Conservation (phyloP, 176 grass and related monocot species). For the Typha latifolia region DNA sequence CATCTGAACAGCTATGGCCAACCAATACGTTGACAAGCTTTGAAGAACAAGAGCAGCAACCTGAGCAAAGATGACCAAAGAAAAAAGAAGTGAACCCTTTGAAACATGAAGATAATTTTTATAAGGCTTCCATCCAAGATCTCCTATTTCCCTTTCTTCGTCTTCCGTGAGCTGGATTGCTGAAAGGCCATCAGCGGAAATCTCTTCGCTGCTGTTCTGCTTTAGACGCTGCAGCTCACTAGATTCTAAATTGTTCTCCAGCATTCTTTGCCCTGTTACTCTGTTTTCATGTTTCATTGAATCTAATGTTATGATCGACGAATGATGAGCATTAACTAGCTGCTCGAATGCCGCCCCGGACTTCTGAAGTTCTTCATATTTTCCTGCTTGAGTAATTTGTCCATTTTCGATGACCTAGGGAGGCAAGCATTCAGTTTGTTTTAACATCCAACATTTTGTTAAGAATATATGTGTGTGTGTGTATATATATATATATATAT, state of each 20-base stretch:
- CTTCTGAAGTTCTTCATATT: slow-evolving; percentile 53
- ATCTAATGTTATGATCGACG: slow-evolving; percentile 55
- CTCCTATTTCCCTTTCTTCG: slow-evolving; percentile 57
- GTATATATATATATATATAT: too few species aligned
- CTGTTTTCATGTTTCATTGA: slow-evolving; percentile 25
- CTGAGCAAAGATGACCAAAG: slow-evolving; percentile 29
- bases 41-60: slow-evolving; percentile 40
- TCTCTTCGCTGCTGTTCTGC: slow-evolving; percentile 46
- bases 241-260: slow-evolving; percentile 8
- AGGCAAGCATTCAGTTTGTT: neutral
- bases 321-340: slow-evolving; percentile 64
- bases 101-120: slow-evolving; percentile 61
- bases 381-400: slow-evolving; percentile 57
- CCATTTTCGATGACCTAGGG: slow-evolving; percentile 72
- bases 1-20: slow-evolving; percentile 64
- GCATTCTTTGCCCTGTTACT: slow-evolving; percentile 12
- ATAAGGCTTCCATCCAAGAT: slow-evolving; percentile 92
- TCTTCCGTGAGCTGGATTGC: slow-evolving; percentile 65
- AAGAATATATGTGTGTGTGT: too few species aligned
- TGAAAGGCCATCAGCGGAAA: slow-evolving; percentile 24
- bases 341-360: slow-evolving; percentile 73
- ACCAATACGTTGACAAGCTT: slow-evolving; percentile 65
- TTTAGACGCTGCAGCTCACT: slow-evolving; percentile 14
- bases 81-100: slow-evolving; percentile 38
- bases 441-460: neutral